Evolutionary conservation across 1,284 basidiomycete species (phyloP), one percentile per base, ranked within the genome.

Genomic region (Thelephora terrestris): DNA sequence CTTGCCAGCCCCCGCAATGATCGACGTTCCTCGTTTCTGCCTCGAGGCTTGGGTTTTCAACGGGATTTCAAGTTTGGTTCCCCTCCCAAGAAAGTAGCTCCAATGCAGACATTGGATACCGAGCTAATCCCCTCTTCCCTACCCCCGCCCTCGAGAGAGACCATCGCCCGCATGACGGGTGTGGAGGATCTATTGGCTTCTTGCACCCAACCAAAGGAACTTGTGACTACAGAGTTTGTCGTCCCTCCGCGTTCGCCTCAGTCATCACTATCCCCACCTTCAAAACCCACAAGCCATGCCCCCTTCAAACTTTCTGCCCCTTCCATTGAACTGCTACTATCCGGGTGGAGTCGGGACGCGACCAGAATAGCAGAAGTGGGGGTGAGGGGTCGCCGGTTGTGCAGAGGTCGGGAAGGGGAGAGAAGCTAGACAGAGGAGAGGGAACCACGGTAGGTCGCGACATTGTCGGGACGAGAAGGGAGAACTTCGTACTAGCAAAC

Each of bases 201-300:
- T 6, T 42, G 39, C 39, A 12, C 39, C 0, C 48, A 47, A 9
- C 55, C 54, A 14, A 55, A 54, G 12, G 57, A 54, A 2, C 51
- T 54, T 7, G 42, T 53, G 29, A 73, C 81, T 1, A 78, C 74
- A 4, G 71, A 78, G 16, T 87, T 87, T 52, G 77, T 81, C 2
- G 71, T 87, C 2, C 84, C 84, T 14, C 84, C 82, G 1, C 84
- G 80, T 1, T 84, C 83, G 9, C 82, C 82, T 14, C 71, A 73
- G 17, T 56, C 63, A 21, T 71, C 81, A 1, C 72, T 80, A 1
- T 59, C 35, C 20, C 35, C 35, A 18, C 35, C 20, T 16, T 18
- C 35, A 5, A 37, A 37, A 37, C 20, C 35, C 35, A 37, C 35
- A 37, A 37, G 35, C n/a, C n/a, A n/a, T n/a, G n/a, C n/a, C n/a